phyloP scores from a whole-genome alignment of 2,329 filamentous ascomycete species.

The Alternaria novae-zelandiae region DNA sequence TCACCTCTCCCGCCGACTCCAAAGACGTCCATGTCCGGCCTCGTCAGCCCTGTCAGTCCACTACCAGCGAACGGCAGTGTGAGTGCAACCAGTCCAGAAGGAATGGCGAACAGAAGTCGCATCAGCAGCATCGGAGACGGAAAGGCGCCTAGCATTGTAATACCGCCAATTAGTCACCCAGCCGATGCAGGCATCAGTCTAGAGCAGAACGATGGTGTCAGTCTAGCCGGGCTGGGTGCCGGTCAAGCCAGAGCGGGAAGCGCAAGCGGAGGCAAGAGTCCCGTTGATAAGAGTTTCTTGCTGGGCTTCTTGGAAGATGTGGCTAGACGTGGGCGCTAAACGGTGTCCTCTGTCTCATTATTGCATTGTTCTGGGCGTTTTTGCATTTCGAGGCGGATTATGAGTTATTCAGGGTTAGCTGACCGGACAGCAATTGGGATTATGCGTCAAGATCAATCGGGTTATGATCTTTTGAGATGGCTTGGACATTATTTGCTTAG shows the following conservation, averaged over 20 bases:
- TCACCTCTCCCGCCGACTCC: conserved; percentile 38
- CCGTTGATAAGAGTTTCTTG: conserved; percentile 77
- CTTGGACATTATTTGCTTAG: background rate
- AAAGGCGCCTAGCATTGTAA: conserved; percentile 21
- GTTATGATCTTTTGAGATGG: background rate
- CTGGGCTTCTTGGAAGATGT: conserved; percentile 73
- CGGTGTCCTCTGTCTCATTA: background rate
- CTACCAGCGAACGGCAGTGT: conserved; percentile 35
- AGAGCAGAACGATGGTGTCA: conserved; percentile 1
- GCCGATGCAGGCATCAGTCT: background rate
- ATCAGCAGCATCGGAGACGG: conserved; percentile 45
- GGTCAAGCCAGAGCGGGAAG: conserved; percentile 7
- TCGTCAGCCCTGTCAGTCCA: conserved; percentile 49
- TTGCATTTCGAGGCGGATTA: background rate
- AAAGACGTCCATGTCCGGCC: conserved; percentile 40
- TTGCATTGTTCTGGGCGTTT: background rate
- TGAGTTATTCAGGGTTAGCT: background rate
- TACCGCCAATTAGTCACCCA: conserved; percentile 24
- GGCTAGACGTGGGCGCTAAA: conserved; percentile 37
- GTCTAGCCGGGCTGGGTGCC: conserved; percentile 1
- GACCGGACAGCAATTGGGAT: background rate
- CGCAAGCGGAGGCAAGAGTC: conserved; percentile 42
- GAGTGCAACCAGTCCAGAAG: conserved; percentile 34
- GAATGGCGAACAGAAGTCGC: conserved; percentile 35
- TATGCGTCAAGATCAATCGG: background rate